Base-by-base conservation (phyloP, 352 stramenopile species). In the Phytophthora brassicae region DNA sequence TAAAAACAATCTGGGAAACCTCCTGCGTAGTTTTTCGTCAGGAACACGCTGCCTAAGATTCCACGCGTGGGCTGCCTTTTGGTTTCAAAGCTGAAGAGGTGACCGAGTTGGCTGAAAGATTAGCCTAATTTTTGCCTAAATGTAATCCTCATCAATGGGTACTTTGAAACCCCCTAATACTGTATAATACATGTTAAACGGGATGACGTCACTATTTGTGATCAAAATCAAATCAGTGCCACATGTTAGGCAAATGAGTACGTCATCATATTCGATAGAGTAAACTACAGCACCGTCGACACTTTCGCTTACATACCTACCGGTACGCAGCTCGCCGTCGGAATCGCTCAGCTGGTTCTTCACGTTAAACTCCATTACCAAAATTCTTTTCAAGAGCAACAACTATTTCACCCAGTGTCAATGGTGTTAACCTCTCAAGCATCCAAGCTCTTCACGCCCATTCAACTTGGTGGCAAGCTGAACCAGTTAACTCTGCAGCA, bases 401-500 rank as follows among this genome's bases (percentile, higher is more conserved):
- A 41, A 31, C 26, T 19, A 44, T 24, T 26, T 31, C 5, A 20
- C 16, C 38, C 53, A 56, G 36, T 38, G 7, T 22, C 44, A 44
- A 74, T 74, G 66, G 55, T 64, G 14, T 64, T 51, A n/a, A 56
- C 59, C 4, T 33, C 41, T n/a, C 56, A 59, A 47, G n/a, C 53
- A 2, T 12, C 64, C 50, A 75, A 75, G 52, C 57, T 75, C 33
- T 75, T 75, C 47, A 72, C 67, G 8, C 62, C 67, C 22, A 14
- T 72, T 26, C 71, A 50, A 19, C 58, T 75, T 12, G 67, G 67
- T 16, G 67, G 67, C 67, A 69, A 75, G 45, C 19, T 60, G 41
- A 68, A 79, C 36, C 70, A 68, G 17, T 45, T 83, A 24, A 63
- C 70, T n/a, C 66, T 88, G 33, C 51, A 70, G 41, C 76, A 89